Evolutionary conservation across 495 filamentous ascomycete genomes (phyloP).

Genomic region (Penicillium nucicola): DNA sequence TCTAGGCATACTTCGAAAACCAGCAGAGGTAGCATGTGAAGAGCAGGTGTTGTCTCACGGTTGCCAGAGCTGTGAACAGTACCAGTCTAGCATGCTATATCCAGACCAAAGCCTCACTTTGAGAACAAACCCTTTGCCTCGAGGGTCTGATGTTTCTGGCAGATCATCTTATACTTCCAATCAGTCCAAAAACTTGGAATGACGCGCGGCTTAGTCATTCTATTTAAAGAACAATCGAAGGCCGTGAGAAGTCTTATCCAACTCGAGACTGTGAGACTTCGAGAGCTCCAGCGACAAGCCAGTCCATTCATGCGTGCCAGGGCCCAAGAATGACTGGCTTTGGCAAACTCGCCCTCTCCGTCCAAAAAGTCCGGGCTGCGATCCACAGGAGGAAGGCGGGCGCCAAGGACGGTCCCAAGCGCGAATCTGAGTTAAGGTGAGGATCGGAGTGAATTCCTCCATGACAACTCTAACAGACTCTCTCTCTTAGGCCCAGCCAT

Average conservation of each 20-base stretch:
- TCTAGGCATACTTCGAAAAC: too few relatives aligned
- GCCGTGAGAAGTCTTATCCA: too few relatives aligned
- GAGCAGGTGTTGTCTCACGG: too few relatives aligned
- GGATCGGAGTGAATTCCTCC: slow-evolving; percentile 3
- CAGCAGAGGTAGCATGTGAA: too few relatives aligned
- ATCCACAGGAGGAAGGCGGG: slow-evolving; percentile 30
- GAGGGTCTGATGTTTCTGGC: too few relatives aligned
- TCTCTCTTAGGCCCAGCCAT: slow-evolving; percentile 8
- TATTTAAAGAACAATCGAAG: background rate
- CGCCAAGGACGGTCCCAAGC: slow-evolving; percentile 18
- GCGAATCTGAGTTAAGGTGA: slow-evolving; percentile 21
- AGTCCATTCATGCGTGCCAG: slow-evolving; percentile 24
- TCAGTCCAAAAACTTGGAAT: too few relatives aligned
- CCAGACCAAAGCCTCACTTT: too few relatives aligned
- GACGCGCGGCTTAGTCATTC: slow-evolving; percentile 2
- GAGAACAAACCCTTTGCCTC: too few relatives aligned
- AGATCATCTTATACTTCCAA: too few relatives aligned
- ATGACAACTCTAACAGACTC: background rate
- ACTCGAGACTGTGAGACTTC: too few relatives aligned
- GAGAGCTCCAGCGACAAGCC: slow-evolving; percentile 15
- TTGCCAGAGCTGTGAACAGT: too few relatives aligned
- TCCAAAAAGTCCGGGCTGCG: slow-evolving; percentile 35
- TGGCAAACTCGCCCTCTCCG: slow-evolving; percentile 29
- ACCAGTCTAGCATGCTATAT: too few relatives aligned
- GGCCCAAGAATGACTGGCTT: slow-evolving; percentile 38